Conservation (phyloP, 345 rosid species). For the Geranium rotundifolium region DNA sequence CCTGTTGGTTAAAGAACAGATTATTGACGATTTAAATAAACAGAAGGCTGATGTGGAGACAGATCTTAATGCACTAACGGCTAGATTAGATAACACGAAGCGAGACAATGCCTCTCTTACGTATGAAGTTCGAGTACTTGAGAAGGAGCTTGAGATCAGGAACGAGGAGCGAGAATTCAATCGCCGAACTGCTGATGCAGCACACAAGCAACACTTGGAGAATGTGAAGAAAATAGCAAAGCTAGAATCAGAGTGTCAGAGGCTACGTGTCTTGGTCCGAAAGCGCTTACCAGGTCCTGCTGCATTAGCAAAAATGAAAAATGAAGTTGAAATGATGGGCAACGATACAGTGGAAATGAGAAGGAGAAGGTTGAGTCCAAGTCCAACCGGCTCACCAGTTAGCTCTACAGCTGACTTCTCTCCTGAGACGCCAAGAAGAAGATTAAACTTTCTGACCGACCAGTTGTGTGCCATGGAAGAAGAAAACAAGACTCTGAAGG, state of each 20-base stretch:
- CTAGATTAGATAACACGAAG: constrained; percentile 54
- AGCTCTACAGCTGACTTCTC: constrained; percentile 21
- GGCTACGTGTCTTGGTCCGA: constrained; percentile 65
- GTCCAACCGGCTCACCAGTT: constrained; percentile 15
- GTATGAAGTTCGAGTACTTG: constrained; percentile 70
- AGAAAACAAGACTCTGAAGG: constrained; percentile 69
- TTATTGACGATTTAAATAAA: constrained; percentile 45
- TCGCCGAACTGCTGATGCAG: constrained; percentile 52
- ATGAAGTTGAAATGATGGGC: constrained; percentile 68
- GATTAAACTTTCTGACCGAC: constrained; percentile 42
- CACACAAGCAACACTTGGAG: constrained; percentile 73
- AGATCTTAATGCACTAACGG: constrained; percentile 42
- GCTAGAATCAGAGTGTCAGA: constrained; percentile 84
- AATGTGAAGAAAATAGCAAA: constrained; percentile 73
- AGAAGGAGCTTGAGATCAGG: constrained; percentile 87
- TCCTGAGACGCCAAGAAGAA: constrained; percentile 25
- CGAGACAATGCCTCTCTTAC: constrained; percentile 61
- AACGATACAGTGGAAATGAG: constrained; percentile 32
- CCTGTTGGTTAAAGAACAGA: constrained; percentile 46
- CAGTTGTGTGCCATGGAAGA: constrained; percentile 58
- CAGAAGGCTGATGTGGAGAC: constrained; percentile 42
- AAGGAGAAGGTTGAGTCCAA: constrained; percentile 32
- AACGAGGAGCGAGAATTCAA: constrained; percentile 88
- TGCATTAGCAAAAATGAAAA: constrained; percentile 66
- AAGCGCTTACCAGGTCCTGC: constrained; percentile 86